Evolutionary conservation across 2,329 filamentous ascomycete genomes (phyloP), one percentile per base, ranked within the genome.

Genomic region (Penicillium hesseltinei): DNA sequence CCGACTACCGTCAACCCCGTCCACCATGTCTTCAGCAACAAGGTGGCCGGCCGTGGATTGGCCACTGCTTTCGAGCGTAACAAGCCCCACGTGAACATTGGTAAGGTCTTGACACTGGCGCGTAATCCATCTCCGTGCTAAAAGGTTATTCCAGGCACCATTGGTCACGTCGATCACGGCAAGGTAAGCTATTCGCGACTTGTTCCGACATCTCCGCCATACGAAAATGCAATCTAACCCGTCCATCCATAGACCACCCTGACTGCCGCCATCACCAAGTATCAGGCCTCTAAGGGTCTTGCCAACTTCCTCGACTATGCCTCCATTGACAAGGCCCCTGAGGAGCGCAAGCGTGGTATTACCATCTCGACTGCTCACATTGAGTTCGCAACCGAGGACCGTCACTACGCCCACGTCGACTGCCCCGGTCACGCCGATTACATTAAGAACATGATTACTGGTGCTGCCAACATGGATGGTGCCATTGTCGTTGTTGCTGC

Each of bases 401-500:
- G 94, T 74, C 94, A 99, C 83, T 99, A 99, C 82, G 94, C 94
- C 72, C 94, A 99, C 86, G 94, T 99, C 82, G 94, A 99, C 86
- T 99, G 94, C 81, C 94, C 94, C 58, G 94, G 94, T 80, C 94
- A 99, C 88, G 94, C 94, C 80, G 94, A 99, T 91, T 99, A 99
- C 85, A 97, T 99, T 84, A 99, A 99, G 87, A 99, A 99, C 88
- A 99, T 99, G 94, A 99, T 99, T 78, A 99, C 94, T 67, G 94
- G 94, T 87, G 92, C 94, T 63, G 93, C 95, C 72, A 96, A 92
- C 84, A 99, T 99, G 94, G 94, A 99, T 72, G 94, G 94, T 72
- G 93, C 94, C 72, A 93, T 99, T 75, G 97, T 99, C 72, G 94
- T 99, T 67, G 95, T 99, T 70, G 95, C 95, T 69, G 94, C 94